Conservation (phyloP, 1,284 basidiomycete species). For the Cutaneotrichosporon daszewskae region DNA sequence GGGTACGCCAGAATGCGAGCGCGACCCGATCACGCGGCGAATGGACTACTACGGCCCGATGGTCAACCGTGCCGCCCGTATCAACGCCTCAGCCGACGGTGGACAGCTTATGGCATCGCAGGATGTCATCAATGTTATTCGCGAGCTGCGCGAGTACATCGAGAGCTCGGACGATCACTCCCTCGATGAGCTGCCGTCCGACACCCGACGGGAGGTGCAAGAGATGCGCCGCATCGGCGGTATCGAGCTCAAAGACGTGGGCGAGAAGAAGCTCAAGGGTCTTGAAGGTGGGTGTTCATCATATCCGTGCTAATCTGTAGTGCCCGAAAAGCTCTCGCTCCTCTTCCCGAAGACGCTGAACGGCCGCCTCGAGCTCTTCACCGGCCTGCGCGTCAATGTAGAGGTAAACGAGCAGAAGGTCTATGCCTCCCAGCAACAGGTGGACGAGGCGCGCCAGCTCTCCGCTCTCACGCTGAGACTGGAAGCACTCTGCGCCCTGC, state of each 20-base stretch:
- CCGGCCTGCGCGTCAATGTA: slow-evolving; percentile 51
- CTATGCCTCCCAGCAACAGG: slow-evolving; percentile 59
- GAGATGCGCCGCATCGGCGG: slow-evolving; percentile 63
- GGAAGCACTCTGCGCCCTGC: slow-evolving; percentile 68
- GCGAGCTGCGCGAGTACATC: slow-evolving; percentile 46
- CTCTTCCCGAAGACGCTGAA: slow-evolving; percentile 75
- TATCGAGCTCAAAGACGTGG: slow-evolving; percentile 63
- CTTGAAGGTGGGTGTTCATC: slow-evolving; percentile 56
- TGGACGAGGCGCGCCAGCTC: slow-evolving; percentile 72
- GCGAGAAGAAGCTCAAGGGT: slow-evolving; percentile 90
- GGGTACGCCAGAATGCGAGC: slow-evolving; percentile 83
- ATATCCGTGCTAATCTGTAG: slow-evolving; percentile 21
- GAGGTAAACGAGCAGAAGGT: slow-evolving; percentile 49
- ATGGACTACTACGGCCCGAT: slow-evolving; percentile 98
- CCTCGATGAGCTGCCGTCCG: slow-evolving; percentile 37
- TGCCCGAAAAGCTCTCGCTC: slow-evolving; percentile 76
- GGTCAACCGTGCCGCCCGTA: slow-evolving; percentile 86
- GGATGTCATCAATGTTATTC: slow-evolving; percentile 81
- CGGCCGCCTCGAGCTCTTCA: slow-evolving; percentile 61
- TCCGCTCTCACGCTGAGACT: slow-evolving; percentile 72
- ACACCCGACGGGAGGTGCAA: slow-evolving; percentile 44
- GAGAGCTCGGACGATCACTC: slow-evolving; percentile 52
- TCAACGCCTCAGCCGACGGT: slow-evolving; percentile 76
- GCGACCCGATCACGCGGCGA: slow-evolving; percentile 85
- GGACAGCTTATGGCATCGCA: slow-evolving; percentile 92